Evolutionary conservation across 352 stramenopile species (phyloP).

Genomic region (Phytophthora sp.): DNA sequence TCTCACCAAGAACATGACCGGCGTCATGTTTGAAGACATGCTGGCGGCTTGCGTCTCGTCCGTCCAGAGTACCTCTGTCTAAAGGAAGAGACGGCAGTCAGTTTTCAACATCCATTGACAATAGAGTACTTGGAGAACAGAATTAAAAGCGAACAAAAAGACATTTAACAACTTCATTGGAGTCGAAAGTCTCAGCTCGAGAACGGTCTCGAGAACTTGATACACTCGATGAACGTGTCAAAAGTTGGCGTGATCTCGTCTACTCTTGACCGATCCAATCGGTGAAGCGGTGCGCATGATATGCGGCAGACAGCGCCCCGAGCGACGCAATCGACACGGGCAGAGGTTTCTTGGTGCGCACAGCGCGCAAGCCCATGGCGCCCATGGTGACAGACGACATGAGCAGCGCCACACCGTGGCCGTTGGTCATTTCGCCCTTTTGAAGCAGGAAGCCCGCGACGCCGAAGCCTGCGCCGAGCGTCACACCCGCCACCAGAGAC

Average conservation of each 20-base stretch:
- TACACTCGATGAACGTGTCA: not conserved
- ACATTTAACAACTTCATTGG: conserved; percentile 23
- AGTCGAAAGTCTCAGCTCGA: conserved; percentile 2
- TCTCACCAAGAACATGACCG: conserved; percentile 86
- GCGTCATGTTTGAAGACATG: conserved; percentile 91
- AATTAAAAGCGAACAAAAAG: conserved; percentile 18
- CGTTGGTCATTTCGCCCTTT: conserved; percentile 81
- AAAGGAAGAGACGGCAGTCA: no score
- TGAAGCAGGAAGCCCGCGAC: conserved; percentile 82
- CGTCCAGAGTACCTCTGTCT: conserved; percentile 51
- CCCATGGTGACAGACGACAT: conserved; percentile 87
- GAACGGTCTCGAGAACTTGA: not conserved
- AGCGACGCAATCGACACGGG: conserved; percentile 78
- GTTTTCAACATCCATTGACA: no score
- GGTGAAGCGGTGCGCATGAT: conserved; percentile 82
- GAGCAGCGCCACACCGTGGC: conserved; percentile 81
- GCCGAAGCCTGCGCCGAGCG: conserved; percentile 82
- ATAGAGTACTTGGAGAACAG: conserved; percentile 29
- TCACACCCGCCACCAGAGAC: conserved; percentile 81
- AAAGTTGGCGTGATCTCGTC: not conserved
- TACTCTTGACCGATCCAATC: conserved; percentile 89
- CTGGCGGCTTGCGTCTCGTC: conserved; percentile 84
- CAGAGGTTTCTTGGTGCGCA: conserved; percentile 74
- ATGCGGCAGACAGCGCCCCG: conserved; percentile 77
- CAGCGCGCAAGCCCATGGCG: conserved; percentile 83